A percentile compares a stretch with the other conserved stretches of the same genome.
Evolutionary conservation across 345 rosid genomes (phyloP).

Genomic region (Raphanus raphanistrum): DNA sequence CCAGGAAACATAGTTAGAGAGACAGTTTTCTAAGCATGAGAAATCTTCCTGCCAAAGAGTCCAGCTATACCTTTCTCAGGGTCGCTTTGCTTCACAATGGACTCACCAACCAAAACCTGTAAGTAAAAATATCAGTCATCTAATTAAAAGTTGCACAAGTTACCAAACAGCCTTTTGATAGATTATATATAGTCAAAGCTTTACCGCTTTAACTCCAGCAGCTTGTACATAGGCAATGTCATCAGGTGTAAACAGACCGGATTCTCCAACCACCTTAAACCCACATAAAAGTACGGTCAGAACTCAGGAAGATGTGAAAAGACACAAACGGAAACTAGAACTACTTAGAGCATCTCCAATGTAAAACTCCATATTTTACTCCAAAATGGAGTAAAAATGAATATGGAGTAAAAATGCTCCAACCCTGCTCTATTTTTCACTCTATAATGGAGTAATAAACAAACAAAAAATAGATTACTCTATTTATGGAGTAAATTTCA

Average conservation of each 20-base stretch:
- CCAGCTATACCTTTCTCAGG: constrained; percentile 76
- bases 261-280: constrained; percentile 83
- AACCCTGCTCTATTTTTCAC: no score
- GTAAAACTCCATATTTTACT: no score
- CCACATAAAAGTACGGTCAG: constrained; percentile 17
- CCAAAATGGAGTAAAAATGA: no score
- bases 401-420: no score
- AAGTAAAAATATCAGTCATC: not conserved
- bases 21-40: constrained; percentile 35
- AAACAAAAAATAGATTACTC: no score
- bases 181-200: constrained; percentile 24
- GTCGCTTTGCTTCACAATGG: constrained; percentile 79
- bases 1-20: no score
- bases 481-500: no score
- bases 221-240: constrained; percentile 85
- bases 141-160: not conserved
- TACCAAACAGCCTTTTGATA: not conserved
- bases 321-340: not conserved
- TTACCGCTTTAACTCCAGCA: constrained; percentile 90
- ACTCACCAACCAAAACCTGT: constrained; percentile 95
- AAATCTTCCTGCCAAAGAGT: constrained; percentile 83
- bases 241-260: constrained; percentile 82
- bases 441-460: no score
- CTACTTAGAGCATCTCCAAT: no score
- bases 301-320: not conserved